These are phyloP conservation scores for Karstenula rhodostoma DNA, from an alignment of 2,329 filamentous ascomycete species.

Conservation along the genomic window DNA sequence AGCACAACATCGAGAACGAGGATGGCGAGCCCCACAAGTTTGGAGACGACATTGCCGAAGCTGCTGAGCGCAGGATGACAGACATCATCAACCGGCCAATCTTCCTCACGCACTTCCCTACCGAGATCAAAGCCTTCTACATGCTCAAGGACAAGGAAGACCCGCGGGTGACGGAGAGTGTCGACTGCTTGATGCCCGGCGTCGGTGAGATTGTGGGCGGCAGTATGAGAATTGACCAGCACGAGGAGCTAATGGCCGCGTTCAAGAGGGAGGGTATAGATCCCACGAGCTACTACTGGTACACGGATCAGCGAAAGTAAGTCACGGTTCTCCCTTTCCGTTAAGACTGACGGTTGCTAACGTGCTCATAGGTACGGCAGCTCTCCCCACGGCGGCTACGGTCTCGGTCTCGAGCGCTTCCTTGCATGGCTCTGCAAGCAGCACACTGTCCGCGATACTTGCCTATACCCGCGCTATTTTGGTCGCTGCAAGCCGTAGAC, in stretches of 20 bases:
- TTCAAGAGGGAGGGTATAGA: conserved; percentile 89
- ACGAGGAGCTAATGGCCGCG: conserved; percentile 82
- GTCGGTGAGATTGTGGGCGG: conserved; percentile 98
- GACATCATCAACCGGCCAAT: conserved; percentile 96
- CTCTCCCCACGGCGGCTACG: conserved; percentile 91
- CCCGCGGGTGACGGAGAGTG: conserved; percentile 85
- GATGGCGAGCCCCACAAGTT: conserved; percentile 89
- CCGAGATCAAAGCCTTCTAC: conserved; percentile 98
- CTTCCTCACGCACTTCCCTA: conserved; percentile 96
- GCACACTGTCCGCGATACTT: conserved; percentile 72
- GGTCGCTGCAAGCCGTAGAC: conserved; percentile 77
- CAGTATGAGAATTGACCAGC: conserved; percentile 93
- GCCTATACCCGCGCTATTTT: conserved; percentile 83
- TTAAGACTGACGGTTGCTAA: conserved; percentile 26
- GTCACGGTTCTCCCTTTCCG: conserved; percentile 46
- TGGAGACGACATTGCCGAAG: conserved; percentile 97
- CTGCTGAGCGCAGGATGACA: conserved; percentile 95
- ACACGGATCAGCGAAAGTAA: conserved; percentile 95
- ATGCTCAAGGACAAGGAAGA: conserved; percentile 90
- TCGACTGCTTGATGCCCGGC: conserved; percentile 88
- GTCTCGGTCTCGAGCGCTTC: conserved; percentile 87
- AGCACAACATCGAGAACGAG: conserved; percentile 91
- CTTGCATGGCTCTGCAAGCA: conserved; percentile 72
- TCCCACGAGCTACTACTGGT: conserved; percentile 93
- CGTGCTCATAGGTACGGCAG: conserved; percentile 75